Evolutionary conservation across 345 rosid genomes (phyloP).

Genomic region (Odontarrhena argentea): DNA sequence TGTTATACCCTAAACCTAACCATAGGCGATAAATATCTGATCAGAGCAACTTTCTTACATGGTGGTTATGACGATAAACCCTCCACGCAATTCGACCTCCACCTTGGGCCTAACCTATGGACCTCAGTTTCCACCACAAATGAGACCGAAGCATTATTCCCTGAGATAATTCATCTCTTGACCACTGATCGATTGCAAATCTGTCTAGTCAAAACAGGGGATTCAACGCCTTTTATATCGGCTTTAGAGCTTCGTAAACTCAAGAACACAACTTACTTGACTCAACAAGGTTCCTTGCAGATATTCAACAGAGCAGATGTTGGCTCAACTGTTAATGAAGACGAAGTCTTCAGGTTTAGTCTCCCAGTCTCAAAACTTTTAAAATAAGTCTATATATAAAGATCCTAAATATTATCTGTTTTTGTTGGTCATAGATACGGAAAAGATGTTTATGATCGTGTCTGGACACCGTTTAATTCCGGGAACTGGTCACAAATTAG

Average conservation of each 20-base stretch:
- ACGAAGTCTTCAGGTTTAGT: conserved; percentile 43
- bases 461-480: conserved; percentile 42
- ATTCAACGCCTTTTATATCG: conserved; percentile 56
- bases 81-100: conserved; percentile 46
- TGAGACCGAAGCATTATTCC: background rate
- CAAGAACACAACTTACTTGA: conserved; percentile 30
- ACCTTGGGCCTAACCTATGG: conserved; percentile 58
- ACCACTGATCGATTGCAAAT: conserved; percentile 40
- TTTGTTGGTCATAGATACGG: conserved; percentile 42
- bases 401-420: conserved; percentile 5
- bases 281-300: conserved; percentile 40
- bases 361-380: background rate
- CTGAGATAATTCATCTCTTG: conserved; percentile 51
- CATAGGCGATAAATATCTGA: conserved; percentile 46
- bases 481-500: conserved; percentile 23
- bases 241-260: conserved; percentile 53
- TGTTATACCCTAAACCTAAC: conserved; percentile 49
- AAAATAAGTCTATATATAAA: background rate
- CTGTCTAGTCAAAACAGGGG: conserved; percentile 57
- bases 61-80: conserved; percentile 53
- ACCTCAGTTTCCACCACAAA: conserved; percentile 30
- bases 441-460: conserved; percentile 49
- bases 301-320: conserved; percentile 29
- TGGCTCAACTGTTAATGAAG: conserved; percentile 34
- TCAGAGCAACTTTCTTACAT: conserved; percentile 45